A percentile compares a stretch with the other conserved stretches of the same genome.
These are phyloP conservation scores for Stemphylium vesicarium DNA, from an alignment of 2,329 filamentous ascomycete species.

Conservation along the genomic window DNA sequence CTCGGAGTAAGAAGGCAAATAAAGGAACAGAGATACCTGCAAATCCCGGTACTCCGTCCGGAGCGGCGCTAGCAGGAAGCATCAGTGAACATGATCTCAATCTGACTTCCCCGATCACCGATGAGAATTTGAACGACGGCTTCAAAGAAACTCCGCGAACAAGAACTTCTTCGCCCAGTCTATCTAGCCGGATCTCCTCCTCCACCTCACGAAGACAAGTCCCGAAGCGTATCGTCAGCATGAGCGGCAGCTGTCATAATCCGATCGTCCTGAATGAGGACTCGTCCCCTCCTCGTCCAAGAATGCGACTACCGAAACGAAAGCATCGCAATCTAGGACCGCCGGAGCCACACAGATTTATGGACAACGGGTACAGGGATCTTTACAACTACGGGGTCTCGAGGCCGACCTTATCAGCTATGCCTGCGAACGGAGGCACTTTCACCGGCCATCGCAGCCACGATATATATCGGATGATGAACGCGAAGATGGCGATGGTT, in stretches of 20 bases:
- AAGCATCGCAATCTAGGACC: not conserved
- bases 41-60: not conserved
- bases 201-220: constrained; percentile 1
- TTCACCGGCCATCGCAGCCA: constrained; percentile 23
- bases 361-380: constrained; percentile 15
- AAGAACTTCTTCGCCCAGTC: not conserved
- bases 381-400: constrained; percentile 13
- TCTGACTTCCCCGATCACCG: constrained; percentile 16
- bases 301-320: not conserved
- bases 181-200: not conserved
- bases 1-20: not conserved
- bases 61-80: not conserved
- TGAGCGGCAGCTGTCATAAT: constrained; percentile 25
- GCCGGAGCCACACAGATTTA: constrained; percentile 18
- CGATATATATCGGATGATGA: constrained; percentile 24
- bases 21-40: not conserved
- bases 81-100: constrained; percentile 18
- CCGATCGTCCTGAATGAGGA: constrained; percentile 34
- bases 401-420: constrained; percentile 8
- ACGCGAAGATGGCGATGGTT: constrained; percentile 13
- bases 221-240: not conserved
- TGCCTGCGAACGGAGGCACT: constrained; percentile 12
- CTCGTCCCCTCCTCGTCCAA: constrained; percentile 12
- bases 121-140: not conserved
- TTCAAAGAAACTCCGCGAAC: not conserved